Evolutionary conservation across 306 rosid species (phyloP).

Genomic region (Bauhinia variegata): DNA sequence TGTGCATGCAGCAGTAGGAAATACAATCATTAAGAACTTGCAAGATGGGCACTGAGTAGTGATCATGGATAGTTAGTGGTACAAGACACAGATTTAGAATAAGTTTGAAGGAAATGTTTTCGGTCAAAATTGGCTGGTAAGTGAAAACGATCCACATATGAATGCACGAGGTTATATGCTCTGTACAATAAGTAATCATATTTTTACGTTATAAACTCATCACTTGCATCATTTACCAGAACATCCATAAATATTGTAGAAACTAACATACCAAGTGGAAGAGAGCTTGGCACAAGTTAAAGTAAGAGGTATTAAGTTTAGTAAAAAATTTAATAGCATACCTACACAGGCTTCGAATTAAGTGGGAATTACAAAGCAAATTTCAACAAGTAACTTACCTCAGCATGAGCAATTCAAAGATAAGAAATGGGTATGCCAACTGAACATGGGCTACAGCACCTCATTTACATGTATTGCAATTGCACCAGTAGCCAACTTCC

Average conservation of each 20-base stretch:
- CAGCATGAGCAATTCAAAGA: conserved; percentile 56
- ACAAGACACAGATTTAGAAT: neutral
- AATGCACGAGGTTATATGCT: too few species aligned
- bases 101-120: conserved; percentile 6
- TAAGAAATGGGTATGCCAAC: conserved; percentile 86
- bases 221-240: conserved; percentile 1
- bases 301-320: too few species aligned
- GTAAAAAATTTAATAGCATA: too few species aligned
- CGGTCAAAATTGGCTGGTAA: neutral
- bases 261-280: conserved; percentile 5
- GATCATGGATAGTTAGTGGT: too few species aligned
- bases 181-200: too few species aligned
- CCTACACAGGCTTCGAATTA: neutral
- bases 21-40: neutral
- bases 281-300: too few species aligned
- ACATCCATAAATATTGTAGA: conserved; percentile 3
- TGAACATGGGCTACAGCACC: conserved; percentile 61
- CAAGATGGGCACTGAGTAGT: conserved; percentile 17
- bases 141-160: too few species aligned
- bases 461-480: conserved; percentile 82
- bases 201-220: neutral
- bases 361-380: neutral
- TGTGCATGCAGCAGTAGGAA: conserved; percentile 16
- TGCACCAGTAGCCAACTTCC: conserved; percentile 72
- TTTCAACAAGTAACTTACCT: conserved; percentile 50